Percentiles rank a stretch among this genome's conserved stretches.
These are phyloP conservation scores for Metschnikowia shivogae DNA, from an alignment of 805 yeast species.

Conservation along the genomic window DNA sequence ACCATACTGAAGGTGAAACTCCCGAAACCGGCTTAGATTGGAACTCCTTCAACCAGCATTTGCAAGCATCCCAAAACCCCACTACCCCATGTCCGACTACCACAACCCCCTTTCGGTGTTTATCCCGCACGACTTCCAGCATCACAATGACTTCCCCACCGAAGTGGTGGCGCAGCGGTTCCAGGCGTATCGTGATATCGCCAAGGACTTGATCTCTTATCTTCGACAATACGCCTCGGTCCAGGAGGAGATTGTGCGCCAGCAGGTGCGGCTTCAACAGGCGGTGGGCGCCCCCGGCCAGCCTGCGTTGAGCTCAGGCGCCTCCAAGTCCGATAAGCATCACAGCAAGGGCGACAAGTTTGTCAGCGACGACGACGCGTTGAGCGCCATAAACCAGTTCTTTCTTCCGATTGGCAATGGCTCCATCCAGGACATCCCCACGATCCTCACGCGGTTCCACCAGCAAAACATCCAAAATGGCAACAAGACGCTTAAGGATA, in stretches of 20 bases:
- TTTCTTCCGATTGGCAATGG: constrained; percentile 77
- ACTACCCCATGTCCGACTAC: constrained; percentile 17
- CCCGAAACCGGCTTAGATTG: no score
- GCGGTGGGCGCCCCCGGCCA: constrained; percentile 41
- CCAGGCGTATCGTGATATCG: constrained; percentile 78
- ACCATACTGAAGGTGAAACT: no score
- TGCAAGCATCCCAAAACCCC: no score
- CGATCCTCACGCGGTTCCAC: constrained; percentile 51
- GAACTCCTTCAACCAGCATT: no score
- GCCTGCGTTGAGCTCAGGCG: constrained; percentile 2
- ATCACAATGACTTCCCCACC: constrained; percentile 58
- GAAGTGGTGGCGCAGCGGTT: constrained; percentile 82
- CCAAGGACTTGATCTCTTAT: constrained; percentile 70
- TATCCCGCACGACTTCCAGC: constrained; percentile 34
- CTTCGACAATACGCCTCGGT: constrained; percentile 76
- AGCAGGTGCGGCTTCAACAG: constrained; percentile 74
- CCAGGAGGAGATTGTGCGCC: constrained; percentile 84
- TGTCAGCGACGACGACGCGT: constrained; percentile 25
- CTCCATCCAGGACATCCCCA: constrained; percentile 80
- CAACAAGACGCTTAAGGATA: constrained; percentile 46
- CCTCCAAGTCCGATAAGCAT: constrained; percentile 8
- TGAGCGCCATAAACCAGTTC: constrained; percentile 40
- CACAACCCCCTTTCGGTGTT: constrained; percentile 38
- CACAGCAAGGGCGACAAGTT: constrained; percentile 12
- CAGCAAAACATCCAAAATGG: constrained; percentile 36